phyloP scores from a whole-genome alignment of 2,329 filamentous ascomycete species.

The Fusarium napiforme region DNA sequence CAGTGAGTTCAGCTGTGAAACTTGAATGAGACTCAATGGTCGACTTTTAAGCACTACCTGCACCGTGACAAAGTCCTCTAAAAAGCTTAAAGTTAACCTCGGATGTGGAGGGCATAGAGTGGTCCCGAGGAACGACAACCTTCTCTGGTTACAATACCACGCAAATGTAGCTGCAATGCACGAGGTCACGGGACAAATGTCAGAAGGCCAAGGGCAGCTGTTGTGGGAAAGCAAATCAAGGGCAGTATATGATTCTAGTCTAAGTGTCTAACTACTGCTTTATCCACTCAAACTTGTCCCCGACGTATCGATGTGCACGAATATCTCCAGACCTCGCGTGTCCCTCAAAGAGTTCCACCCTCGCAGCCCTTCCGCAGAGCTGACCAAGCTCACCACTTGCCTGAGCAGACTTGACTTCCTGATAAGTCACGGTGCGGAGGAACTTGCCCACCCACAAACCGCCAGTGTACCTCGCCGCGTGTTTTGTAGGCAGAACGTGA shows the following conservation, averaged over 20 bases:
- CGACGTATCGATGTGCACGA: neutral
- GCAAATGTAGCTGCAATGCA: neutral
- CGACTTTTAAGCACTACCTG: neutral
- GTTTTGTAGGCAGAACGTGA: neutral
- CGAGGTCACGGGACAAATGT: neutral
- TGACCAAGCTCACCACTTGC: neutral
- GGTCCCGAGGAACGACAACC: neutral
- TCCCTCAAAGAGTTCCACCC: neutral
- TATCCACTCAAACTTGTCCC: neutral
- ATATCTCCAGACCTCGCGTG: neutral
- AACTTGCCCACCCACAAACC: neutral
- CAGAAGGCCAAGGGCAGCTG: neutral
- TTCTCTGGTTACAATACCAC: neutral
- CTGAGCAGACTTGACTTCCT: neutral
- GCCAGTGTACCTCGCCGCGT: neutral
- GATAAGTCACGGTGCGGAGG: neutral
- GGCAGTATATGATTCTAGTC: rapidly evolving
- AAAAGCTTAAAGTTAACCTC: neutral
- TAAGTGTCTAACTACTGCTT: neutral
- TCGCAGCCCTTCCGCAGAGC: neutral
- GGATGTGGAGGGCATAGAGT: neutral
- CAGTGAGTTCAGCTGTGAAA: rapidly evolving
- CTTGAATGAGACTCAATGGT: no score
- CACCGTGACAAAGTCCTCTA: no score
- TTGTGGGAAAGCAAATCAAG: neutral